Conservation (phyloP, 441 rosid species). For the Iberis amara region DNA sequence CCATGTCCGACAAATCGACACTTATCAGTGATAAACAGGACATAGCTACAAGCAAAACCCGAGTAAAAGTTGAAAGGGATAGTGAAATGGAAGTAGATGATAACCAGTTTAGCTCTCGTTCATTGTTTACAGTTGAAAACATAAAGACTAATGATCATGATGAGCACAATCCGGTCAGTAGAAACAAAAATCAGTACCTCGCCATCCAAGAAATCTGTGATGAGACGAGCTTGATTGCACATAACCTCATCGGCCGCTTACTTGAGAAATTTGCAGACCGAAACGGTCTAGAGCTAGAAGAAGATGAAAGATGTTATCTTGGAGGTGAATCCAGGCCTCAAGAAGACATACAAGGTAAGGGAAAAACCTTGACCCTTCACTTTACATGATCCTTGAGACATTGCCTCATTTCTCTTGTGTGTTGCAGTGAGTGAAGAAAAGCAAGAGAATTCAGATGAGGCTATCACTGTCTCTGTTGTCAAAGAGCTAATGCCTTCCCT, state of each 20-base stretch:
- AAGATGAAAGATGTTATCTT: slow-evolving; percentile 42
- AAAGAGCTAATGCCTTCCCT: slow-evolving; percentile 47
- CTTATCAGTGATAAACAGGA: slow-evolving; percentile 17
- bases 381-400: neutral
- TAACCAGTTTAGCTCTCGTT: slow-evolving; percentile 23
- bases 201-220: slow-evolving; percentile 68
- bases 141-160: slow-evolving; percentile 23
- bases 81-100: slow-evolving; percentile 28
- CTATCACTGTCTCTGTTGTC: slow-evolving; percentile 31
- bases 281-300: slow-evolving; percentile 41
- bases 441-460: slow-evolving; percentile 26
- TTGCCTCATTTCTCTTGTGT: slow-evolving; percentile 3
- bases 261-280: slow-evolving; percentile 48
- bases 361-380: neutral
- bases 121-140: slow-evolving; percentile 28
- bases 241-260: slow-evolving; percentile 56
- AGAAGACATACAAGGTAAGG: slow-evolving; percentile 43
- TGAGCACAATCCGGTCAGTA: slow-evolving; percentile 26
- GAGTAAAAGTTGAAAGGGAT: slow-evolving; percentile 29
- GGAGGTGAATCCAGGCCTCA: slow-evolving; percentile 34
- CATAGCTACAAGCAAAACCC: slow-evolving; percentile 16
- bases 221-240: slow-evolving; percentile 58
- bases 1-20: slow-evolving; percentile 32
- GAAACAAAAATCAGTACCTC: slow-evolving; percentile 55
- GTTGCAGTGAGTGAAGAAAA: slow-evolving; percentile 25